Conservation (phyloP, 116 monocot genomes). For the Zostera marina region DNA sequence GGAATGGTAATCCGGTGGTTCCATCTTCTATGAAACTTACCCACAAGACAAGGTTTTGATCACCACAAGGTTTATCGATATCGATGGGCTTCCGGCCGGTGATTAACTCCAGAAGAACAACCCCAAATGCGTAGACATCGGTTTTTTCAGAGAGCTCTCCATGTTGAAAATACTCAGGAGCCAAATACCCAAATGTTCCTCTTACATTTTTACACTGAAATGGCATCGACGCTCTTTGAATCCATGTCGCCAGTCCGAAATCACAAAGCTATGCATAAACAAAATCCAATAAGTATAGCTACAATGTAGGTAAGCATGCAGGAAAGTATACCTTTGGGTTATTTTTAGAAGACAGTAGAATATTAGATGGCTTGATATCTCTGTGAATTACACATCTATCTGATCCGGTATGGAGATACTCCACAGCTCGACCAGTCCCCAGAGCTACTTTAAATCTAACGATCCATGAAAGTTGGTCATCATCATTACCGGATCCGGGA, state of each 20-base stretch:
- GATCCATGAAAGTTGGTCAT: slow-evolving; percentile 33
- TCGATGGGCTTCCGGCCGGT: slow-evolving; percentile 76
- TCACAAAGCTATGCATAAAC: slow-evolving; percentile 50
- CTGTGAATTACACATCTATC: slow-evolving; percentile 74
- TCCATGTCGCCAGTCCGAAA: slow-evolving; percentile 87
- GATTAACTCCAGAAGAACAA: slow-evolving; percentile 69
- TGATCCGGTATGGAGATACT: slow-evolving; percentile 53
- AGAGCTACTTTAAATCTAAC: slow-evolving; percentile 64
- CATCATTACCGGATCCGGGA: slow-evolving; percentile 3
- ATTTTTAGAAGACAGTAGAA: slow-evolving; percentile 57
- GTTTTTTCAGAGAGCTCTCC: slow-evolving; percentile 87
- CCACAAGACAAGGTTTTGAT: slow-evolving; percentile 76
- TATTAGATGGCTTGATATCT: slow-evolving; percentile 93
- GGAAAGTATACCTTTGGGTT: slow-evolving; percentile 36
- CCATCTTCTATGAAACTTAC: slow-evolving; percentile 28
- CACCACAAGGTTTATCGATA: slow-evolving; percentile 37
- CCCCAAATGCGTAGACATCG: slow-evolving; percentile 85
- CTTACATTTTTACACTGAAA: slow-evolving; percentile 85
- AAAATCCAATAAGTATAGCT: slow-evolving; percentile 1
- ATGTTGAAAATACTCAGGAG: slow-evolving; percentile 91
- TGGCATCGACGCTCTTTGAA: slow-evolving; percentile 57
- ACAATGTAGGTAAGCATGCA: neutral
- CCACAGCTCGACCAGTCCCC: slow-evolving; percentile 50
- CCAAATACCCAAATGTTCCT: slow-evolving; percentile 94
- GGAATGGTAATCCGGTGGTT: too few relatives aligned